A percentile compares a stretch with the other conserved stretches of the same genome.
phyloP scores from a whole-genome alignment of 495 filamentous ascomycete species.

The Penicillium roqueforti region DNA sequence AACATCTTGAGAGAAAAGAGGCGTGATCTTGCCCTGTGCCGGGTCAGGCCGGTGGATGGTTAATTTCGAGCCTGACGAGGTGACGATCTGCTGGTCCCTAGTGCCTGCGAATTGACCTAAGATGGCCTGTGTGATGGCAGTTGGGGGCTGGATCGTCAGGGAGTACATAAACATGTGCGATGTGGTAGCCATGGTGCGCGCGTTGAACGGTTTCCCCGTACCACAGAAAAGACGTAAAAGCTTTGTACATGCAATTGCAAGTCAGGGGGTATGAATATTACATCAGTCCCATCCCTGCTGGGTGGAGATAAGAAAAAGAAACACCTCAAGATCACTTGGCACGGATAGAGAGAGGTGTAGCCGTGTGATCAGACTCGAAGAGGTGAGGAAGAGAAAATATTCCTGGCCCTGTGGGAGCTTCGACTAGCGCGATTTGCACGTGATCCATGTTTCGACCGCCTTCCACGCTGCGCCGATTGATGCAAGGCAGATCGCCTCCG shows the following conservation, averaged over 20 bases:
- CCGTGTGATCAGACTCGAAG: slow-evolving; percentile 1
- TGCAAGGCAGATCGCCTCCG: slow-evolving; percentile 5
- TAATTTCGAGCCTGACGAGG: slow-evolving; percentile 84
- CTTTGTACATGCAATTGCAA: slow-evolving; percentile 32
- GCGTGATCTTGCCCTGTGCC: slow-evolving; percentile 75
- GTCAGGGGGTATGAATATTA: slow-evolving; percentile 26
- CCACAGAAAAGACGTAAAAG: slow-evolving; percentile 14
- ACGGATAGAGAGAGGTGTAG: slow-evolving; percentile 1
- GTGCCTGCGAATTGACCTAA: slow-evolving; percentile 91
- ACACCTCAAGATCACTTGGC: slow-evolving; percentile 13
- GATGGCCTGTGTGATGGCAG: slow-evolving; percentile 82
- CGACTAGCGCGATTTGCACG: background rate
- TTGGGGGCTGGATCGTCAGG: slow-evolving; percentile 86
- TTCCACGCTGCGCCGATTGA: background rate
- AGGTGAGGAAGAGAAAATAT: slow-evolving; percentile 20
- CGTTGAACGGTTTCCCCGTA: slow-evolving; percentile 19
- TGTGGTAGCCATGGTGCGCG: slow-evolving; percentile 83
- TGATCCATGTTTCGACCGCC: slow-evolving; percentile 8
- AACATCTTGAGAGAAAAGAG: slow-evolving; percentile 83
- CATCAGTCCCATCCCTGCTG: slow-evolving; percentile 44
- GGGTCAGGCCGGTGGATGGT: slow-evolving; percentile 85
- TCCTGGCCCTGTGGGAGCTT: slow-evolving; percentile 8
- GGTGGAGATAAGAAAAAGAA: slow-evolving; percentile 11
- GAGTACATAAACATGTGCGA: slow-evolving; percentile 98
- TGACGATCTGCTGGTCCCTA: slow-evolving; percentile 94